Percentiles rank a stretch among this genome's conserved stretches.
phyloP scores from a whole-genome alignment of 371 early-diverging fungal species.

The Thermomucor indicae-seudaticae region DNA sequence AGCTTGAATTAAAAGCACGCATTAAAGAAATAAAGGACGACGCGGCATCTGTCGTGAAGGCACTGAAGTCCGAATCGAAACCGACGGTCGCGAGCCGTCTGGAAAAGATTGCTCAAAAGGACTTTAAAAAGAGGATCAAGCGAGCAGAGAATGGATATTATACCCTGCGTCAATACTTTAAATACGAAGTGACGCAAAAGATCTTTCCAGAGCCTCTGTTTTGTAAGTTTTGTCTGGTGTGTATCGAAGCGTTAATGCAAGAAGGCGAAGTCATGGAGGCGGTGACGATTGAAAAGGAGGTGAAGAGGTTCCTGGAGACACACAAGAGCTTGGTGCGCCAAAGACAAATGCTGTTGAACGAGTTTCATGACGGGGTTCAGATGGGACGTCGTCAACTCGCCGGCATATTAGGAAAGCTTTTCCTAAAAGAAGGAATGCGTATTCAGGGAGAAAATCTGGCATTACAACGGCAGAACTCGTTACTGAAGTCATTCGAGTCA shows the following conservation, averaged over 20 bases:
- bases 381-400: slow-evolving; percentile 64
- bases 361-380: slow-evolving; percentile 65
- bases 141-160: slow-evolving; percentile 41
- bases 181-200: slow-evolving; percentile 18
- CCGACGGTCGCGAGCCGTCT: slow-evolving; percentile 50
- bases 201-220: slow-evolving; percentile 29
- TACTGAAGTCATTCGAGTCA: slow-evolving; percentile 45
- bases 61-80: slow-evolving; percentile 24
- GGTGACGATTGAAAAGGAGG: slow-evolving; percentile 41
- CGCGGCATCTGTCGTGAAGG: neutral
- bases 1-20: slow-evolving; percentile 10
- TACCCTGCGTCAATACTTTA: slow-evolving; percentile 20
- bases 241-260: slow-evolving; percentile 64
- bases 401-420: slow-evolving; percentile 65
- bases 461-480: slow-evolving; percentile 59
- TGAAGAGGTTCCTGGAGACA: slow-evolving; percentile 37
- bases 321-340: slow-evolving; percentile 49
- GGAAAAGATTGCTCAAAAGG: slow-evolving; percentile 61
- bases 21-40: slow-evolving; percentile 46
- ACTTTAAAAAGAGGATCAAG: slow-evolving; percentile 55
- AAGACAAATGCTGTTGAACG: slow-evolving; percentile 55
- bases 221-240: slow-evolving; percentile 39
- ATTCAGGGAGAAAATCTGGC: slow-evolving; percentile 67
- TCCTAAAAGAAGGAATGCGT: slow-evolving; percentile 70
- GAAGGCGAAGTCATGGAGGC: slow-evolving; percentile 73